Percentiles rank a stretch among this genome's conserved stretches.
These are phyloP conservation scores for Ustilago esculenta DNA, from an alignment of 1,284 basidiomycete genomes.

Conservation along the genomic window DNA sequence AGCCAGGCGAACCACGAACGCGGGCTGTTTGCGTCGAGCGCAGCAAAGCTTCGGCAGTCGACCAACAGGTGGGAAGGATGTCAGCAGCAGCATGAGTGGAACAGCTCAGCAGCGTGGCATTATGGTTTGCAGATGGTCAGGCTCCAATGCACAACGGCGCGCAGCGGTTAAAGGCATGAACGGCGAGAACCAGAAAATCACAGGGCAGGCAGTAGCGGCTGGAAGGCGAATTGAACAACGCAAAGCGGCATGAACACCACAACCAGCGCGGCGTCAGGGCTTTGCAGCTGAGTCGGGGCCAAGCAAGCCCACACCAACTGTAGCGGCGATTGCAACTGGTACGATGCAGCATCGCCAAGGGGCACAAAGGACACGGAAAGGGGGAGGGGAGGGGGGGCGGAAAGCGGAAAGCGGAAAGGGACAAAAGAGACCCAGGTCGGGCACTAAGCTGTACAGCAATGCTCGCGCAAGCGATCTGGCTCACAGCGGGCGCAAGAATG, in stretches of 20 bases:
- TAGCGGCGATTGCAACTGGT: too few relatives aligned
- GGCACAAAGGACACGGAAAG: not conserved
- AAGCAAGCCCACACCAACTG: too few relatives aligned
- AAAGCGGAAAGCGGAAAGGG: too few relatives aligned
- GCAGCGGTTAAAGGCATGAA: not conserved
- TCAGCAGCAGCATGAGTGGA: not conserved
- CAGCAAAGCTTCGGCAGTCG: not conserved
- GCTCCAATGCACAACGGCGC: constrained; percentile 11
- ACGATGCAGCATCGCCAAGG: not conserved
- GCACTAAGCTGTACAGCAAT: not conserved
- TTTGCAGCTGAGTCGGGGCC: too few relatives aligned
- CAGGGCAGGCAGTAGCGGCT: too few relatives aligned
- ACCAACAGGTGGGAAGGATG: not conserved
- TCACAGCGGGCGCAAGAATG: too few relatives aligned
- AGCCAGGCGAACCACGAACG: not conserved
- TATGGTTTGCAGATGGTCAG: not conserved
- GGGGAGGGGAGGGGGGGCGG: too few relatives aligned
- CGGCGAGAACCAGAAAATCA: not conserved
- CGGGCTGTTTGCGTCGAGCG: not conserved
- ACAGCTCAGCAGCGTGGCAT: constrained; percentile 2
- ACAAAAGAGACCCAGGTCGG: not conserved
- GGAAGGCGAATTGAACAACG: not conserved
- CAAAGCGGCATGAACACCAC: not conserved
- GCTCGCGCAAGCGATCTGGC: too few relatives aligned
- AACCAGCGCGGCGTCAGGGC: too few relatives aligned